A percentile compares a stretch with the other conserved stretches of the same genome.
These are phyloP conservation scores for Candida sanyaensis DNA, from an alignment of 1,139 yeast genomes.

Conservation along the genomic window DNA sequence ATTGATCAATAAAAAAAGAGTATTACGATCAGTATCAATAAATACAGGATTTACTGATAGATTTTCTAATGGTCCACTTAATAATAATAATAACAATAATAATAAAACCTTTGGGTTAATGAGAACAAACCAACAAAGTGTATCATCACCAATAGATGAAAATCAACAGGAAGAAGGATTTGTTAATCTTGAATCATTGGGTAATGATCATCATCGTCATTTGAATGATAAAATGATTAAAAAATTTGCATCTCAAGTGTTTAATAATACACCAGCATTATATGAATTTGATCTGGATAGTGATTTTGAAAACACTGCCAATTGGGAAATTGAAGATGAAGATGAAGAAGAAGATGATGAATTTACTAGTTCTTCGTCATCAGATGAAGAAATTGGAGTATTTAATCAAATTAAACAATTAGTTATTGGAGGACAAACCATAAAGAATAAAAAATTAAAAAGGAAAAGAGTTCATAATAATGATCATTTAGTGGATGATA, in stretches of 20 bases:
- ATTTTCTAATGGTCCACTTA: conserved; percentile 10
- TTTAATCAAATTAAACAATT: conserved; percentile 38
- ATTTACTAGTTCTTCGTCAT: conserved; percentile 3
- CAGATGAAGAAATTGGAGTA: conserved; percentile 28
- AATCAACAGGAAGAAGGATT: conserved; percentile 1
- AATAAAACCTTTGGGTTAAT: too few species aligned
- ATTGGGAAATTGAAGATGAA: conserved; percentile 19
- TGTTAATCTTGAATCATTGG: conserved; percentile 1
- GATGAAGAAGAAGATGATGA: conserved; percentile 16
- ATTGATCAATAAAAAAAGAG: conserved; percentile 46
- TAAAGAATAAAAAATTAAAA: conserved; percentile 20
- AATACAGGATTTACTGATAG: conserved; percentile 31
- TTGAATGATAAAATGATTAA: conserved; percentile 20
- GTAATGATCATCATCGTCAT: conserved; percentile 6
- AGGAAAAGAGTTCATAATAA: conserved; percentile 19
- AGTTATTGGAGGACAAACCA: conserved; percentile 31
- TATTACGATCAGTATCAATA: conserved; percentile 46
- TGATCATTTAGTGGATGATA: conserved; percentile 40
- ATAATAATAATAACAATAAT: conserved; percentile 13
- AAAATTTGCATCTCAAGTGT: conserved; percentile 42
- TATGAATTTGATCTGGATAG: conserved; percentile 16
- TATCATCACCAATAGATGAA: neutral
- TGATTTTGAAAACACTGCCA: conserved; percentile 16
- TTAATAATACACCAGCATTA: conserved; percentile 15
- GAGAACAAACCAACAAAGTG: conserved; percentile 4